Base-by-base conservation (phyloP, 441 rosid genomes). In the Euphorbia celastroides region DNA sequence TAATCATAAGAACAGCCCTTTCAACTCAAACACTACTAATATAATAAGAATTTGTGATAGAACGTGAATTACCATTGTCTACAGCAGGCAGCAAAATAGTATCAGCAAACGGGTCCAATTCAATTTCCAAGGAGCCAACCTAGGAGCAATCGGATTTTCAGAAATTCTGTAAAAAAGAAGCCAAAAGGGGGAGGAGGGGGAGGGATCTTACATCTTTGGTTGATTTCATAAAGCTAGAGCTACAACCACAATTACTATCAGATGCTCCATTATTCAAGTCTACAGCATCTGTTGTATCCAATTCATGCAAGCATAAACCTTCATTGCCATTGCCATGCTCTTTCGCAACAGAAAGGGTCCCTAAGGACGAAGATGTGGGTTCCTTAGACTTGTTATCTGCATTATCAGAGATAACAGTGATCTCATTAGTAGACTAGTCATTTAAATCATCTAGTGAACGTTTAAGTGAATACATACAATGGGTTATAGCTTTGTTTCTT, bases 51-150 rank as follows among this genome's bases (percentile, higher is more conserved):
- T 17, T 30, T 64, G 48, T 7, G 27, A 30, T 57, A 41, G 17
- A 10, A 31, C 2, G 22, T 7, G 46, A 27, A 9, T 51, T 60
- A 70, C 78, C 71, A 55, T 55, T 60, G 44, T 25, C 62, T 44
- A 56, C 52, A 32, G 56, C 50, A 2, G 70, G 68, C 16, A 30
- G 51, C 0, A 61, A 48, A 62, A 32, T 6, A 11, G 34, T 30
- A 52, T 63, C 74, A 67, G 20, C 60, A 62, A 67, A 50, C 13
- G 72, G 72, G 26, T 75, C 78, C 66, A 75, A 62, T 31, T 63
- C 72, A 38, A 66, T n/a, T 65, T 20, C 69, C 60, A n/a, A 14
- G 12, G 73, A 58, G 12, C 58, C 44, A 2, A 51, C 76, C 76
- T 73, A 68, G 5, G 69, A 62, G 46, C 57, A 48, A 34, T 13